phyloP scores from a whole-genome alignment of 495 filamentous ascomycete genomes.

The Podospora pseudoanserina region DNA sequence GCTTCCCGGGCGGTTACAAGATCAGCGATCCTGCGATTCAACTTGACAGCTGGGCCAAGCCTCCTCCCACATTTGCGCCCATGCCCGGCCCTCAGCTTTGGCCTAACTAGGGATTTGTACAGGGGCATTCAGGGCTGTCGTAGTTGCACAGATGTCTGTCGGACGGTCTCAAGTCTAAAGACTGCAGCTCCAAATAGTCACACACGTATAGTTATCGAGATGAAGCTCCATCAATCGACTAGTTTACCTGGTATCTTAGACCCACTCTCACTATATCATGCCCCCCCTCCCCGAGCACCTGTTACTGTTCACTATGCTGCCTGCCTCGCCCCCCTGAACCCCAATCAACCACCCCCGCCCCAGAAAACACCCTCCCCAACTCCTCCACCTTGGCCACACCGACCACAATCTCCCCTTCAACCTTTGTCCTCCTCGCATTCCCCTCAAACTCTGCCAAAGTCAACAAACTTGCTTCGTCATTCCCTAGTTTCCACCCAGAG shows the following conservation, averaged over 20 bases:
- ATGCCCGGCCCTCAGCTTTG: slow-evolving; percentile 16
- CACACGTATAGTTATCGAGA: too few species aligned
- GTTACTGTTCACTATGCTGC: background rate
- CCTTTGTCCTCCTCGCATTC: background rate
- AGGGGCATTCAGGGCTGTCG: too few species aligned
- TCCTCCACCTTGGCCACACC: background rate
- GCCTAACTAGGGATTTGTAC: too few species aligned
- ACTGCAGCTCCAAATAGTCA: too few species aligned
- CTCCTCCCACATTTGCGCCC: slow-evolving; percentile 16
- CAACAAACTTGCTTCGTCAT: background rate
- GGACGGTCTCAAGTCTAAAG: too few species aligned
- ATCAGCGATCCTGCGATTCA: slow-evolving; percentile 17
- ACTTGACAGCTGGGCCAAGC: slow-evolving; percentile 21
- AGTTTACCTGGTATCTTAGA: too few species aligned
- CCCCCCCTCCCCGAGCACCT: too few species aligned
- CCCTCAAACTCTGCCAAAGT: background rate
- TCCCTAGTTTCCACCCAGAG: background rate
- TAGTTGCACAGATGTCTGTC: too few species aligned
- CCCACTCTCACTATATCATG: too few species aligned
- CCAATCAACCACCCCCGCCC: background rate
- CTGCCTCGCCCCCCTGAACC: background rate
- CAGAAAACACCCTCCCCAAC: background rate
- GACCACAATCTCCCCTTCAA: background rate
- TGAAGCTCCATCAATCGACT: too few species aligned
- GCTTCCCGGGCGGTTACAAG: slow-evolving; percentile 17